A percentile compares a stretch with the other conserved stretches of the same genome.
Conservation (phyloP, 345 rosid genomes). For the Corchorus capsularis region DNA sequence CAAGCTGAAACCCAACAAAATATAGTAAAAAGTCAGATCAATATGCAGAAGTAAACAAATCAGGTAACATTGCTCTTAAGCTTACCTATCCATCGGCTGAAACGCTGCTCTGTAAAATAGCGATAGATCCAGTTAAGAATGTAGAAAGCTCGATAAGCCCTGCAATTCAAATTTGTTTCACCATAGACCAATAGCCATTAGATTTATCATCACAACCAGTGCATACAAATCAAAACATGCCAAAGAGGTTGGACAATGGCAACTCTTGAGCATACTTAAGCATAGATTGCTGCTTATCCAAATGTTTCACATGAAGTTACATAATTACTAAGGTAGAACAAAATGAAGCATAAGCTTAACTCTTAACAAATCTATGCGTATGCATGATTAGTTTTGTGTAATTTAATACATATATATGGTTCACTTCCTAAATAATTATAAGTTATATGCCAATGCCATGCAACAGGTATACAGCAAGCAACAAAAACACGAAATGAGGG, state of each 20-base stretch:
- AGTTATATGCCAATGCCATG: background rate
- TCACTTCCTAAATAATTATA: background rate
- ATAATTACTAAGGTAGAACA: background rate
- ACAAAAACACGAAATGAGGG: background rate
- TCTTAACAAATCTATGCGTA: background rate
- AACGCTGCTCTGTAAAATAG: slow-evolving; percentile 62
- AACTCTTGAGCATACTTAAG: background rate
- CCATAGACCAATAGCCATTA: background rate
- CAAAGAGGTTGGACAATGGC: background rate
- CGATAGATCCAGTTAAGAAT: slow-evolving; percentile 90
- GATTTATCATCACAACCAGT: background rate
- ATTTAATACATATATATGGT: background rate
- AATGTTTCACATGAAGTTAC: background rate
- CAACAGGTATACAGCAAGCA: background rate
- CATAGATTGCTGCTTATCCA: background rate
- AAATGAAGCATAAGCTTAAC: background rate
- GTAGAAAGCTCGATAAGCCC: slow-evolving; percentile 88
- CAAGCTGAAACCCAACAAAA: slow-evolving; percentile 58
- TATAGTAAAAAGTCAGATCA: slow-evolving; percentile 14
- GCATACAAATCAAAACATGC: background rate
- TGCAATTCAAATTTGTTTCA: slow-evolving; percentile 31
- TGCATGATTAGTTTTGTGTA: background rate
- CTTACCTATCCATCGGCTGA: slow-evolving; percentile 80
- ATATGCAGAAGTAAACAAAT: background rate
- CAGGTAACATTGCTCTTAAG: background rate